Conservation (phyloP, 2,329 filamentous ascomycete genomes). For the Seiridium cupressi region DNA sequence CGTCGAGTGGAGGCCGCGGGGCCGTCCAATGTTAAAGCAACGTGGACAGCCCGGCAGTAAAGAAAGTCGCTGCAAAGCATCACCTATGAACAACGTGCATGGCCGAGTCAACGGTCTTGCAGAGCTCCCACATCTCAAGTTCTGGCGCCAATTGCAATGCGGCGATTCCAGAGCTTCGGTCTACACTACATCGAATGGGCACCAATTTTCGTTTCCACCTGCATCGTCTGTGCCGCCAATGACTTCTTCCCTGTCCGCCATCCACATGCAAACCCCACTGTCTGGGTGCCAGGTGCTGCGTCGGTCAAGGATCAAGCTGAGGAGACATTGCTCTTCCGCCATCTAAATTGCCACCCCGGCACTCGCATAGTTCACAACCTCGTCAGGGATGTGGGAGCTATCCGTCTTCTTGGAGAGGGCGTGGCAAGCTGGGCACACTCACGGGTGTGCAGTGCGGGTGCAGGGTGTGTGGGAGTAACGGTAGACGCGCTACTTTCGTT, state of each 20-base stretch:
- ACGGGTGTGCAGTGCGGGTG: not conserved
- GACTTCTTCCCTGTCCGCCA: not conserved
- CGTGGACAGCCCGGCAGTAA: not conserved
- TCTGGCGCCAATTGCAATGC: conserved; percentile 6
- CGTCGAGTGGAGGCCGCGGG: no score
- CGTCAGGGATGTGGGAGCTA: not conserved
- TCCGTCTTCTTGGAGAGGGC: not conserved
- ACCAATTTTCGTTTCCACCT: not conserved
- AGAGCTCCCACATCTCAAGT: not conserved
- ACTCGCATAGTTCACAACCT: not conserved
- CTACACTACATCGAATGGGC: not conserved
- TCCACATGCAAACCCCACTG: conserved; percentile 4
- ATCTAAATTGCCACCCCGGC: conserved; percentile 5
- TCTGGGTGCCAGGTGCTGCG: not conserved
- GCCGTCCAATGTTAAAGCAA: not conserved
- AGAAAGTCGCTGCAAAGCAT: not conserved
- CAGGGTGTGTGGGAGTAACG: not conserved
- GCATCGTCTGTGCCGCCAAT: conserved; percentile 6
- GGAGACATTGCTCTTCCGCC: not conserved
- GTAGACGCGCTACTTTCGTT: not conserved
- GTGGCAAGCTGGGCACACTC: not conserved
- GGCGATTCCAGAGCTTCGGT: conserved; percentile 1
- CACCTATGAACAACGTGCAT: not conserved
- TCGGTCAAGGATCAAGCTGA: conserved; percentile 9
- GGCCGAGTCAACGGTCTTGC: not conserved